Evolutionary conservation across 345 rosid species (phyloP), one percentile per base, ranked within the genome.

Genomic region (Murraya paniculata): DNA sequence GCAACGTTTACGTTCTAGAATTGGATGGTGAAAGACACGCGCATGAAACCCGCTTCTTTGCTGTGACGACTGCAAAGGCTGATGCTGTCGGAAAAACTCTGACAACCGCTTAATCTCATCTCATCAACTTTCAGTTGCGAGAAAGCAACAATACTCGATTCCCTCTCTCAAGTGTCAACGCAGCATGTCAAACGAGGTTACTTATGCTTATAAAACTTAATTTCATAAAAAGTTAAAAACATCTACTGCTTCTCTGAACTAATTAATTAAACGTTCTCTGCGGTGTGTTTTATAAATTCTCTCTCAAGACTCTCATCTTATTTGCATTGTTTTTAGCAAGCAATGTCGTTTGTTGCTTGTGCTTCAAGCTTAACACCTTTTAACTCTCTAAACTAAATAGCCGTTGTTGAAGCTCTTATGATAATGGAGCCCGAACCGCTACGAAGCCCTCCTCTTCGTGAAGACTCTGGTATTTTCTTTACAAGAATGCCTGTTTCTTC

Each of bases 81-180:
- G 74, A 31, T 16, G 11, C 3, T 78, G 87, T 69, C 87, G 78
- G 87, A 72, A 71, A 62, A 36, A 28, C 14, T 28, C 81, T 70
- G 86, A 79, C 89, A 80, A 27, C 68, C 58, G 79, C 82, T 78
- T 82, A 74, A 68, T 41, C 30, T 70, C 77, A 61, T 67, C 50
- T 39, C 45, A 9, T 9, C 45, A 35, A 30, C 83, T 77, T 69
- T 77, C 71, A 45, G 65, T 41, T 80, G 45, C 67, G 56, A 56
- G 50, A 0, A 45, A 0, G 1, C 50, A 11, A 45, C 39, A 11
- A 1, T 13, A 21, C 70, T 5, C 53, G 3, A 13, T 9, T 22
- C 22, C 59, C 5, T 5, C 3, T 5, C 7, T 9, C 18, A 9
- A 18, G 13, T 31, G 24, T 31, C 24, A 8, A 33, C 25, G 21